These are phyloP conservation scores for Leishmania mexicana DNA, from an alignment of 208 protist genomes.

Conservation along the genomic window DNA sequence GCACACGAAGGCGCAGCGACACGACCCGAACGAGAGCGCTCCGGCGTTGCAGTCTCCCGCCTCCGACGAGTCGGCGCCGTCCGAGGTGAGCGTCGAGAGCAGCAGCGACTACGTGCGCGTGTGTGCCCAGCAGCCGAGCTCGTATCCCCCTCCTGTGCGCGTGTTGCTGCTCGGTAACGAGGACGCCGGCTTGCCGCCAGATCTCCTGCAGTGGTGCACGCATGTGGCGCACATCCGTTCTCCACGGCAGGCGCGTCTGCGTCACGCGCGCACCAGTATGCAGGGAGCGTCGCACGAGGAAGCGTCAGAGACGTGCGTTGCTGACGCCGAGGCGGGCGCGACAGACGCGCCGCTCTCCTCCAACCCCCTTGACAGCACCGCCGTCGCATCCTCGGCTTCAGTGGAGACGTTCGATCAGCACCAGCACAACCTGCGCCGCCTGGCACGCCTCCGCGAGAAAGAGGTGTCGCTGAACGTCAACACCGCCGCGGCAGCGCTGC, in stretches of 20 bases:
- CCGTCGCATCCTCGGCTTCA: background rate
- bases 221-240: constrained; percentile 66
- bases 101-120: background rate
- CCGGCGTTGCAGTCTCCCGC: background rate
- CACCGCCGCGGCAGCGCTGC: constrained; percentile 68
- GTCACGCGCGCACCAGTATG: constrained; percentile 1
- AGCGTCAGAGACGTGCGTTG: background rate
- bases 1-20: background rate
- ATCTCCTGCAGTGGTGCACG: constrained; percentile 53
- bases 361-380: background rate
- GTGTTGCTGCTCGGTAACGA: constrained; percentile 82
- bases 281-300: background rate
- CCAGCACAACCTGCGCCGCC: constrained; percentile 22
- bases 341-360: background rate
- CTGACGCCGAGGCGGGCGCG: background rate
- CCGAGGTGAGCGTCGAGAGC: background rate
- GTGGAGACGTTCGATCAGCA: constrained; percentile 7
- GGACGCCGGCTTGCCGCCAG: constrained; percentile 50
- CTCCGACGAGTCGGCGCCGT: background rate
- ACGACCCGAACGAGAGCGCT: background rate
- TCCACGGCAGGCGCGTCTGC: constrained; percentile 38
- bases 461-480: constrained; percentile 86
- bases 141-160: constrained; percentile 15
- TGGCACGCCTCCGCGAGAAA: constrained; percentile 32
- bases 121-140: background rate